Evolutionary conservation across 2,329 filamentous ascomycete genomes (phyloP), one percentile per base, ranked within the genome.

Genomic region (Huntiella savannae): DNA sequence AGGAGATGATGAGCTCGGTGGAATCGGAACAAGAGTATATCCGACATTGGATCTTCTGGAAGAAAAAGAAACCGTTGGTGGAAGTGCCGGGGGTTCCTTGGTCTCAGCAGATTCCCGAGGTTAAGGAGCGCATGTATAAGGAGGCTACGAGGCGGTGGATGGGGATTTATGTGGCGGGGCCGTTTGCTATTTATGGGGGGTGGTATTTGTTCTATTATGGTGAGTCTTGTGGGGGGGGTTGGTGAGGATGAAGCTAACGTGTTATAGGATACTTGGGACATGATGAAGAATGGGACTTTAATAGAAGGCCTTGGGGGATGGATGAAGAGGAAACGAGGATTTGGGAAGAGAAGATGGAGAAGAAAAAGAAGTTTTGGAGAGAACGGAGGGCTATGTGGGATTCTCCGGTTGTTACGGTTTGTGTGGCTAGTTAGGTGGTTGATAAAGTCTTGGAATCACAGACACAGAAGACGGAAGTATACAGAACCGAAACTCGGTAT

Each of bases 111-210:
- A 38, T 45, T 17, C 48, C 37, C 4, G 40, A 46, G 19, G 48
- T 46, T 17, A 45, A 46, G 35, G 45, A 49, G 36, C 41, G 41
- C 28, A 46, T 49, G 39, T 49, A 49, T 37, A 49, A 44, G 13
- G 41, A 46, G 16, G 48, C 44, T 10, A 40, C 43, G 28, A 45
- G 48, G 12, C 37, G 41, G 19, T 49, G 48, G 48, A 49, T 45
- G 32, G 43, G 48, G 13, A 40, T 45, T 10, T 46, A 46, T 33
- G 41, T 49, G 33, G 45, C 48, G 32, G 19, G 43, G 33, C 48
- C 48, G 1, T 46, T 49, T 19, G 39, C 45, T 13, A 45, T 49
- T 6, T 45, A 37, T 38, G 36, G 46, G n/a, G 46, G 43, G 13
- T 49, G 43, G 32, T 46, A 49, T 33, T 49, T 40, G 48, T 39